Evolutionary conservation across 495 filamentous ascomycete species (phyloP), one percentile per base, ranked within the genome.

Genomic region (Talaromyces borbonicus): DNA sequence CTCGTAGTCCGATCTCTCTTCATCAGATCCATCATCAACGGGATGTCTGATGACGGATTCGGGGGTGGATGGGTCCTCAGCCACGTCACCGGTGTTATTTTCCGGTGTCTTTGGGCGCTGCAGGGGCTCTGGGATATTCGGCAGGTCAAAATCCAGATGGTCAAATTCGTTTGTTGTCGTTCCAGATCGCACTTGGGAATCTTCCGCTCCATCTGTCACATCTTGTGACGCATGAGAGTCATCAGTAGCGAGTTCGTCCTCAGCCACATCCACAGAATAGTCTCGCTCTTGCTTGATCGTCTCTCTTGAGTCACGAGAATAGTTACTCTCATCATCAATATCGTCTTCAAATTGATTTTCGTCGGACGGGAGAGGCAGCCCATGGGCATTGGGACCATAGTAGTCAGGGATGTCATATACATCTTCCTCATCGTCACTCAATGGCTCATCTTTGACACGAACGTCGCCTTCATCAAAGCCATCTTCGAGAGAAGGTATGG

Each of bases 1-100:
- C 2, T 48, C 26, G 19, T 56, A 57, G 4, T 59, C 61, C 22
- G 29, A 53, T 43, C 40, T 38, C 4, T 52, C 54, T 0, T 40
- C 43, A 4, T 59, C 58, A n/a, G 52, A 51, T 3, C 68, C 55
- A n/a, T 55, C 63, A 27, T 67, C 63, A 18, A 71, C 54, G 15
- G 86, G 78, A 52, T 86, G 86, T 47, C 87, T 84, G 51, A 96
- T 93, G 20, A 96, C 89, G n/a, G 92, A 96, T 23, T 92, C 87
- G 8, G 88, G 87, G 2, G 90, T 95, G 27, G 84, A 81, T 2
- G 85, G 83, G 42, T 85, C 80, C 35, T 77, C 69, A 25, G 73
- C 73, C 1, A 70, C 59, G 19, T 67, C 59, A 23, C 68, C 61
- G 20, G 68, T 57, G 27, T 77, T 60, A 38, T 72, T 71, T 44